Conservation (phyloP, 2,329 filamentous ascomycete species). For the Trichoderma sp. region DNA sequence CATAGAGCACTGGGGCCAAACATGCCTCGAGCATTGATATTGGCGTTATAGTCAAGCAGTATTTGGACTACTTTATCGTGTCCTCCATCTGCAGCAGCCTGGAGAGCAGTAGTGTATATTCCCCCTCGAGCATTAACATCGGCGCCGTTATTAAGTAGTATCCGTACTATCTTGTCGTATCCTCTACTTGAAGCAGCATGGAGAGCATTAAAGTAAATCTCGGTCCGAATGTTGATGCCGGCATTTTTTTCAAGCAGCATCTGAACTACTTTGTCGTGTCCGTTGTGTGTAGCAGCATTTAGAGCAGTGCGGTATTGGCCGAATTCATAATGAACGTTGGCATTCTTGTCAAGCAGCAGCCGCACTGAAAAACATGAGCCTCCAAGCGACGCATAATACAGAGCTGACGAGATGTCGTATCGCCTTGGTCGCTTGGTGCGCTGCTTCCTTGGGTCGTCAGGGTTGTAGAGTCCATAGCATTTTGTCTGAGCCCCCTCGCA, state of each 20-base stretch:
- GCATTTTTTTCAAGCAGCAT: background rate
- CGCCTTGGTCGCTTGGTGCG: no score
- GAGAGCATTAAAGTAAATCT: background rate
- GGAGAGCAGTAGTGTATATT: no score
- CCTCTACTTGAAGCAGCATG: background rate
- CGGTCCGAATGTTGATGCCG: no score
- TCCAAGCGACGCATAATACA: background rate
- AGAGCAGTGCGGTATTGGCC: background rate
- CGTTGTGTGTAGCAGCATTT: background rate
- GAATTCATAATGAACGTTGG: background rate
- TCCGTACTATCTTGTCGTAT: no score
- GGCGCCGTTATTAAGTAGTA: no score
- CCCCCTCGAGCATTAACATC: no score
- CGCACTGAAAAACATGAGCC: background rate
- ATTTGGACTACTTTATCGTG: no score
- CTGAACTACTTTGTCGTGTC: background rate
- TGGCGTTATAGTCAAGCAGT: no score
- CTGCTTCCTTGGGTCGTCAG: no score
- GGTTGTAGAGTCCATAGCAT: background rate
- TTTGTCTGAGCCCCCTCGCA: fast-evolving
- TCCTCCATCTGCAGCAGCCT: no score
- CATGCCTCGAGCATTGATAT: no score
- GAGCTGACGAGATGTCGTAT: background rate
- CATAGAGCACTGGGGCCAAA: fast-evolving
- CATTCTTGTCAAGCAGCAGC: background rate